Percentiles rank a stretch among this genome's conserved stretches.
phyloP scores from a whole-genome alignment of 2,329 filamentous ascomycete genomes.

The Decorospora gaudefroyi region DNA sequence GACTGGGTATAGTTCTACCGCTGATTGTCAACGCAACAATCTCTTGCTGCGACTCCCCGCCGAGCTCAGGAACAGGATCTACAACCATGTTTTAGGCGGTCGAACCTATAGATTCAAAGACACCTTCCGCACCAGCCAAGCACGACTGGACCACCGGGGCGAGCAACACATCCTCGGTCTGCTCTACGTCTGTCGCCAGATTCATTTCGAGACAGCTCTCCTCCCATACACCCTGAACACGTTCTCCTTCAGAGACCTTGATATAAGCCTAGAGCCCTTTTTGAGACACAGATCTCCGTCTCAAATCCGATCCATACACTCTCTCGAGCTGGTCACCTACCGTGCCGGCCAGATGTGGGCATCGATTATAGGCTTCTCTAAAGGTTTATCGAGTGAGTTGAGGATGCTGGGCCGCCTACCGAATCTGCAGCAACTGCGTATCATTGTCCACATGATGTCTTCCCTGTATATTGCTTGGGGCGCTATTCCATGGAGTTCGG shows the following conservation, averaged over 20 bases:
- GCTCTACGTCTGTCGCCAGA: conserved; percentile 12
- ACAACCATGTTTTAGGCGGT: conserved; percentile 4
- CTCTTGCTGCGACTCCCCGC: conserved; percentile 10
- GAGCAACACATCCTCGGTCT: conserved; percentile 2
- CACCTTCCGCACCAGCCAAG: neutral
- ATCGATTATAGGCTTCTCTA: neutral
- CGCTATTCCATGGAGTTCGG: too few species aligned
- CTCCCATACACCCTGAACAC: conserved; percentile 4
- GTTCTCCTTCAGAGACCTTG: neutral
- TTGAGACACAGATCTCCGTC: neutral
- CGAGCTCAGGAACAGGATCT: conserved; percentile 11
- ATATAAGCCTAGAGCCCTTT: neutral
- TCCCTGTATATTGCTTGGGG: neutral
- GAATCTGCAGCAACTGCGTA: neutral
- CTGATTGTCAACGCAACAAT: neutral
- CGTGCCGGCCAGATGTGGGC: neutral
- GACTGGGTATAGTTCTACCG: neutral
- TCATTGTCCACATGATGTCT: neutral
- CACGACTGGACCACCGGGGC: neutral
- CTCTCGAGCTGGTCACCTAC: neutral
- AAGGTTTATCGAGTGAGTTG: neutral
- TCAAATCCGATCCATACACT: neutral
- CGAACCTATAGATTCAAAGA: conserved; percentile 2
- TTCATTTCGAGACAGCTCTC: conserved; percentile 13
- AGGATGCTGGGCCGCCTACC: neutral